Percentiles rank a stretch among this genome's conserved stretches.
Conservation (phyloP, 371 early-diverging fungal species). For the Mucor sp. region DNA sequence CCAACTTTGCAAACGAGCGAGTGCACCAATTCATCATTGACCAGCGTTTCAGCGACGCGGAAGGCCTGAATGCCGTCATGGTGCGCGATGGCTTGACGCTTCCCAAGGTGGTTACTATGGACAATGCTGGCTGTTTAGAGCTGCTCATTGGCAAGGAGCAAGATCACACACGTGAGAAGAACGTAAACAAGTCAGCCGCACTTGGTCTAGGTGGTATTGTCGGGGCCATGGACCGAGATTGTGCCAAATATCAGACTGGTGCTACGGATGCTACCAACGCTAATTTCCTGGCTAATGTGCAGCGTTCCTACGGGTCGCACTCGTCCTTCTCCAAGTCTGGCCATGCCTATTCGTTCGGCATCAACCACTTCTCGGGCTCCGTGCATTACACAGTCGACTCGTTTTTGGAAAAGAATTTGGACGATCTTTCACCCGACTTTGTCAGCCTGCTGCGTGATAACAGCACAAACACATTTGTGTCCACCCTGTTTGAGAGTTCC, state of each 20-base stretch:
- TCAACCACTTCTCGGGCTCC: conserved; percentile 69
- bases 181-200: conserved; percentile 27
- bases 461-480: conserved; percentile 76
- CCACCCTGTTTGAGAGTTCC: conserved; percentile 76
- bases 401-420: conserved; percentile 72
- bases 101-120: conserved; percentile 54
- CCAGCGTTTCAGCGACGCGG: conserved; percentile 63
- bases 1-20: conserved; percentile 87
- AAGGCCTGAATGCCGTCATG: conserved; percentile 29
- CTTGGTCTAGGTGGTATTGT: conserved; percentile 63
- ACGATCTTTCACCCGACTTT: conserved; percentile 76
- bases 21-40: conserved; percentile 74
- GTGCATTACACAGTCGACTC: conserved; percentile 67
- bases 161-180: conserved; percentile 21
- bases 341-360: conserved; percentile 58
- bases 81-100: conserved; percentile 37
- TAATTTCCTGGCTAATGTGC: conserved; percentile 42
- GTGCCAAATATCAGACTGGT: conserved; percentile 38
- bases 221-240: conserved; percentile 62
- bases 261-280: conserved; percentile 46
- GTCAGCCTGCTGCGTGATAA: conserved; percentile 70
- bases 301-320: conserved; percentile 34
- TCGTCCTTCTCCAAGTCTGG: conserved; percentile 38
- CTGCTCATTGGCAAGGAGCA: conserved; percentile 50
- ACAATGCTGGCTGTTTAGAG: conserved; percentile 68